These are phyloP conservation scores for Helichrysum umbraculigerum DNA, from an alignment of 129 eudicot species.

Conservation along the genomic window DNA sequence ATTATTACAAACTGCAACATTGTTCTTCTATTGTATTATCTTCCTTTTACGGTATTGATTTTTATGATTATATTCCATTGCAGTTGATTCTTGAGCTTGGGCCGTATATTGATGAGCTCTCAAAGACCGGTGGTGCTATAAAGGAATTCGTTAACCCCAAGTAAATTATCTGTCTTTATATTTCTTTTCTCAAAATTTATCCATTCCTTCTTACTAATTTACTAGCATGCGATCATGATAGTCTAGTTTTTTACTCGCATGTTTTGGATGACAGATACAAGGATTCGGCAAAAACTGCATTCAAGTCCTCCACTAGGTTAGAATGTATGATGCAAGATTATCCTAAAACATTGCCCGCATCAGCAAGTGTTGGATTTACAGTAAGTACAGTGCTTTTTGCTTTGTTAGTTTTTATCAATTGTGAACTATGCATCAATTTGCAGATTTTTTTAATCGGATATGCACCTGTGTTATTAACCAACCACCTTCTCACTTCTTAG, in stretches of 20 bases:
- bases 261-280: constrained; percentile 63
- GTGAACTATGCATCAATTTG: not conserved
- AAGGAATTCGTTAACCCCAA: constrained; percentile 97
- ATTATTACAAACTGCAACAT: not conserved
- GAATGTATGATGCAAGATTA: constrained; percentile 99
- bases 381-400: constrained; percentile 50
- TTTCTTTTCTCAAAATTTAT: not conserved
- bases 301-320: constrained; percentile 93
- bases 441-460: not conserved
- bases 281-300: constrained; percentile 79
- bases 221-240: not conserved
- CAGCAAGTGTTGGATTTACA: constrained; percentile 96
- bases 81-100: constrained; percentile 88
- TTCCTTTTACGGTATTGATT: not conserved
- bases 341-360: constrained; percentile 91
- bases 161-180: constrained; percentile 37
- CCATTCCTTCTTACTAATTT: not conserved
- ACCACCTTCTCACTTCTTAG: constrained; percentile 33
- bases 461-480: not conserved
- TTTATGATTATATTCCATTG: constrained; percentile 18
- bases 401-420: not conserved
- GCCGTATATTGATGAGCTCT: constrained; percentile 82
- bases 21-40: not conserved
- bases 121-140: constrained; percentile 87
- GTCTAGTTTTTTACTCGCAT: constrained; percentile 3